Conservation (phyloP, 2,329 filamentous ascomycete species). For the Coniochaeta hoffmannii region DNA sequence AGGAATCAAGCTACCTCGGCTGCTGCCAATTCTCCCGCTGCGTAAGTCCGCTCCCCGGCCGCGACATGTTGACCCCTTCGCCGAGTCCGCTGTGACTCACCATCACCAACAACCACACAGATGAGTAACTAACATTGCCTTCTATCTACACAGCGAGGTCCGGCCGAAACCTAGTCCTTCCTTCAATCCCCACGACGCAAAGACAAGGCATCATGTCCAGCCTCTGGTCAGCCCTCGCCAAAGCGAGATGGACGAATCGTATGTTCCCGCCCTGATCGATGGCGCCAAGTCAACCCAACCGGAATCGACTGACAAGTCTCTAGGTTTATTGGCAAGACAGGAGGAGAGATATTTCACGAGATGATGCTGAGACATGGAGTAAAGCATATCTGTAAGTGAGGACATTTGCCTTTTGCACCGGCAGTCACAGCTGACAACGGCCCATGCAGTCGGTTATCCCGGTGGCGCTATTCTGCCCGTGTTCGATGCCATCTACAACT, state of each 20-base stretch:
- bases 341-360: constrained; percentile 96
- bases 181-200: constrained; percentile 41
- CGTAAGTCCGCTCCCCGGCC: constrained; percentile 37
- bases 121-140: constrained; percentile 11
- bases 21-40: constrained; percentile 36
- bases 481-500: constrained; percentile 98
- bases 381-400: constrained; percentile 81
- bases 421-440: constrained; percentile 3
- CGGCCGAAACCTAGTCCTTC: constrained; percentile 57
- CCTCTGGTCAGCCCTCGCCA: constrained; percentile 55
- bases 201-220: constrained; percentile 55
- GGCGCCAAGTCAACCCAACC: constrained; percentile 1
- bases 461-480: constrained; percentile 95
- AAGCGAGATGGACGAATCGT: constrained; percentile 74
- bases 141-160: constrained; percentile 33
- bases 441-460: constrained; percentile 71
- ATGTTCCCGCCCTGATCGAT: constrained; percentile 25
- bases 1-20: constrained; percentile 46
- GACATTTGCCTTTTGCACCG: background rate
- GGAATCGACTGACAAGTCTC: constrained; percentile 10
- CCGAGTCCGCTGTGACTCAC: constrained; percentile 17
- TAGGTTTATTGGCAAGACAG: constrained; percentile 88
- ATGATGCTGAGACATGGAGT: constrained; percentile 95
- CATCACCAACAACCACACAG: background rate
- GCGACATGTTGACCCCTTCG: constrained; percentile 11